Evolutionary conservation across 2,329 filamentous ascomycete species (phyloP).

Genomic region (Harringtonia lauricola): DNA sequence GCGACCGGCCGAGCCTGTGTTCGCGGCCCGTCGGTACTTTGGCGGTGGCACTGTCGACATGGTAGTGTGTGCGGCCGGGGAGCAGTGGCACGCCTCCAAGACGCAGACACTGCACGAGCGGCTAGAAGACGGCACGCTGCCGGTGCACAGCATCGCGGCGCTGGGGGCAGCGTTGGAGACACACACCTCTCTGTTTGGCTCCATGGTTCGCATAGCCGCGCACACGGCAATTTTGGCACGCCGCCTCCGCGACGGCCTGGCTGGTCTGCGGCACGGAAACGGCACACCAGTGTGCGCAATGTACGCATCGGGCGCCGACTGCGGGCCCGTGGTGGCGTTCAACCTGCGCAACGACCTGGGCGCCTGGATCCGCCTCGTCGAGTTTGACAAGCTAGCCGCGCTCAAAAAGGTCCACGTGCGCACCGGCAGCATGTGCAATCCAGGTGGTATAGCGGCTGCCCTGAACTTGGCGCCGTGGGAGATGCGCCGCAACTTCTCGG

Average conservation of each 20-base stretch:
- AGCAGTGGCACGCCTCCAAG: constrained; percentile 77
- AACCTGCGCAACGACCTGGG: constrained; percentile 62
- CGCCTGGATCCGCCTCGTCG: constrained; percentile 67
- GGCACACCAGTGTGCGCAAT: constrained; percentile 52
- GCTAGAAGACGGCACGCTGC: constrained; percentile 84
- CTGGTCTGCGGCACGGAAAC: constrained; percentile 57
- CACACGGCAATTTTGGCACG: constrained; percentile 60
- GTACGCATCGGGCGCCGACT: constrained; percentile 24
- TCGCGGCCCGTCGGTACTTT: constrained; percentile 68
- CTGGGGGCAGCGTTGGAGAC: constrained; percentile 62
- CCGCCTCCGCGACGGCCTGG: constrained; percentile 47
- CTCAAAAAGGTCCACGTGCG: constrained; percentile 74
- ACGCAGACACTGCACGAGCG: constrained; percentile 59
- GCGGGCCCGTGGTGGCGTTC: constrained; percentile 74
- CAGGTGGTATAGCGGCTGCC: constrained; percentile 67
- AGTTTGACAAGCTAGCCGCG: constrained; percentile 77
- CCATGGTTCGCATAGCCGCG: constrained; percentile 55
- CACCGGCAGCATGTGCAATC: constrained; percentile 85
- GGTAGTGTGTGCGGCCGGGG: constrained; percentile 61
- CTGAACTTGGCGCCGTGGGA: constrained; percentile 71
- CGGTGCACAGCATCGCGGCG: constrained; percentile 83
- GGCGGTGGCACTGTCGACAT: constrained; percentile 91
- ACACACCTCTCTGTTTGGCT: constrained; percentile 59
- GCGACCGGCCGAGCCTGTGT: constrained; percentile 52
- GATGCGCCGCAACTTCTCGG: constrained; percentile 72